These are phyloP conservation scores for Penicillium steckii DNA, from an alignment of 495 filamentous ascomycete genomes.

Conservation along the genomic window DNA sequence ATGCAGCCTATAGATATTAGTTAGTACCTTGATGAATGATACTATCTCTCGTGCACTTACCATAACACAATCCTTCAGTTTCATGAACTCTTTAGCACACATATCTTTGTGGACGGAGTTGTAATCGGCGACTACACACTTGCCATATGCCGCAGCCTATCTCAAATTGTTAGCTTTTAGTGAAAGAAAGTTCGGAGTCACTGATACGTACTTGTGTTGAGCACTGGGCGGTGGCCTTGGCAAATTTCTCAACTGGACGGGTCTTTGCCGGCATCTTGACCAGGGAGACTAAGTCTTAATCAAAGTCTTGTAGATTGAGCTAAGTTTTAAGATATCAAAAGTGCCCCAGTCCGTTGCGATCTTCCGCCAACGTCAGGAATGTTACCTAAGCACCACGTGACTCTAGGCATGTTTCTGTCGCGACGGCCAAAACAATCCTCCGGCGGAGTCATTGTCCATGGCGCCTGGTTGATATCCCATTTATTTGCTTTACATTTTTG, in stretches of 20 bases:
- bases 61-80: constrained; percentile 82
- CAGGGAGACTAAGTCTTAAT: no score
- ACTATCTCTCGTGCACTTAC: constrained; percentile 47
- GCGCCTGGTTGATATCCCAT: background rate
- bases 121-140: constrained; percentile 89
- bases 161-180: background rate
- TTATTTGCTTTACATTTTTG: constrained; percentile 7
- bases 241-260: constrained; percentile 87
- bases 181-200: background rate
- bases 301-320: no score
- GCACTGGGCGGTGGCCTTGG: constrained; percentile 79
- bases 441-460: constrained; percentile 4
- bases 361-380: background rate
- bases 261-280: constrained; percentile 35
- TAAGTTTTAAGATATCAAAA: background rate
- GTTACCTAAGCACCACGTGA: constrained; percentile 30
- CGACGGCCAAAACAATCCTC: constrained; percentile 32
- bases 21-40: background rate
- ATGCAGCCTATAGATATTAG: constrained; percentile 29
- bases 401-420: constrained; percentile 27
- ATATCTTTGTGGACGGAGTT: constrained; percentile 89
- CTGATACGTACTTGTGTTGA: constrained; percentile 65
- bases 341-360: no score
- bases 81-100: constrained; percentile 82
- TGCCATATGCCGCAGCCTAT: constrained; percentile 83